Evolutionary conservation across 2,329 filamentous ascomycete genomes (phyloP), one percentile per base, ranked within the genome.

Genomic region (Cladosporium sp.): DNA sequence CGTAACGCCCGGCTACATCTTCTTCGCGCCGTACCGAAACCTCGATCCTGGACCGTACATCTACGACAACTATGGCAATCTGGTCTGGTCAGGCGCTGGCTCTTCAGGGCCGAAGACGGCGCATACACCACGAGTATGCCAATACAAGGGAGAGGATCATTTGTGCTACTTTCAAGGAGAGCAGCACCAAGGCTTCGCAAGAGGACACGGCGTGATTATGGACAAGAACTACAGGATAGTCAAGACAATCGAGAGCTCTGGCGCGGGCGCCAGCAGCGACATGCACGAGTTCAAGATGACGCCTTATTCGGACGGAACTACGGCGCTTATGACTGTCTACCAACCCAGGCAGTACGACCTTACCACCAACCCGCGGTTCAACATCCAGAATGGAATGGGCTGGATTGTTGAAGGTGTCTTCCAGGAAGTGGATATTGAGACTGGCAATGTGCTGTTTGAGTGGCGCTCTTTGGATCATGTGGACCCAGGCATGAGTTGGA

Each of bases 401-500:
- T 85, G 82, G 81, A 73, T 85, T 41, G 81, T 84, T 69, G 80
- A 85, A 72, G 82, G 82, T 64, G 77, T 84, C 2, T 85, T 85
- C 67, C 83, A 85, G 71, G 84, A 86, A 73, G 77, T 86, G 36
- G 81, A 87, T 65, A 83, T 86, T 51, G 78, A 83, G 28, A 87
- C 83, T 2, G 85, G 85, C 2, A 78, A 82, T 49, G 74, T 88
- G 3, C 68, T 87, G 12, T 88, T 88, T 68, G 85, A 88, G 69
- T 88, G 86, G 86, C 80, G 80, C 34, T 84, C 83, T 68, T 75
- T 87, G 11, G 84, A 87, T 65, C 83, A 87, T 73, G 78, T 86
- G n/a, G 78, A 80, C 52, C 84, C 83, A 1, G 78, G 80, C 49
- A 80, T 83, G 78, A 78, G 73, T 73, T 76, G 82, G 75, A 84